Percentiles rank a stretch among this genome's conserved stretches.
These are phyloP conservation scores for Colletotrichum navitas DNA, from an alignment of 2,329 filamentous ascomycete genomes.

Conservation along the genomic window DNA sequence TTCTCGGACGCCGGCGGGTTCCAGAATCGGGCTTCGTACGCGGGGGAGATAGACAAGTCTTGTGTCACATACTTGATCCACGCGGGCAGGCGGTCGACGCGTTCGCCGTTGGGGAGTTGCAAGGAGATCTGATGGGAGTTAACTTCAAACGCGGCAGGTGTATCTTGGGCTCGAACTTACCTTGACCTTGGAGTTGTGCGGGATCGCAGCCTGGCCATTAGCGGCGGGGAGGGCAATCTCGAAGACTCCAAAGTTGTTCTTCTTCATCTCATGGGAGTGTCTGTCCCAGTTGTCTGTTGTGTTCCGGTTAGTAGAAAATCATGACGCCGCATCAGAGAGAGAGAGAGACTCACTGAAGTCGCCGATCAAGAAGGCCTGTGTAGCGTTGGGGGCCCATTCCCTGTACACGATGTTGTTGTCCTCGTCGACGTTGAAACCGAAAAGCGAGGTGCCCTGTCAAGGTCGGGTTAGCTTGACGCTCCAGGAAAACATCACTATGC, in stretches of 20 bases:
- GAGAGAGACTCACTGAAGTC: constrained; percentile 81
- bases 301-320: neutral
- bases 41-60: constrained; percentile 87
- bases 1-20: constrained; percentile 83
- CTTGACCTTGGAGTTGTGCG: constrained; percentile 97
- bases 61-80: constrained; percentile 99
- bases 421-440: constrained; percentile 84
- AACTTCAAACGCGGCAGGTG: neutral
- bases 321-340: neutral
- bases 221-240: constrained; percentile 82
- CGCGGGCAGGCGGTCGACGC: constrained; percentile 88
- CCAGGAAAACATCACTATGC: neutral
- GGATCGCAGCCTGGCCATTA: constrained; percentile 81
- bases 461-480: constrained; percentile 3
- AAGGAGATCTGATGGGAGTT: constrained; percentile 78
- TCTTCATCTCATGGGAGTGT: constrained; percentile 87
- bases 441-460: constrained; percentile 82
- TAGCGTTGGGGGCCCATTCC: constrained; percentile 96
- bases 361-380: constrained; percentile 86
- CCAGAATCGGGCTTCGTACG: constrained; percentile 97
- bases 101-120: constrained; percentile 81
- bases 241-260: constrained; percentile 87
- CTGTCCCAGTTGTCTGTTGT: constrained; percentile 84
- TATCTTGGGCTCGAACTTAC: constrained; percentile 58
- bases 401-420: constrained; percentile 91